A percentile compares a stretch with the other conserved stretches of the same genome.
Conservation (phyloP, 2,329 filamentous ascomycete species). For the Trichophaea hybrida region DNA sequence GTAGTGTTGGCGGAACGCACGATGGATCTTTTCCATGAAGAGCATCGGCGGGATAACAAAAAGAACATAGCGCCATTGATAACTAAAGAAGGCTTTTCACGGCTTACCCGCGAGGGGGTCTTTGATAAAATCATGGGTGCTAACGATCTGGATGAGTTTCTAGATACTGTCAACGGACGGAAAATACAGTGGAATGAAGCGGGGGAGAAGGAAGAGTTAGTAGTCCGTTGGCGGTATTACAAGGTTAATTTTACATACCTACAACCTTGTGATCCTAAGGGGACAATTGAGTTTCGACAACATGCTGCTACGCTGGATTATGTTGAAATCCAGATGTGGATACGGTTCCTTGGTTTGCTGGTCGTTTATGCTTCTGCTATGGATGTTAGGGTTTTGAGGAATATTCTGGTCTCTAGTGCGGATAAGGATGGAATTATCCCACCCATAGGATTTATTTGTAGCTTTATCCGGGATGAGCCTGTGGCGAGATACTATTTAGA, state of each 20-base stretch:
- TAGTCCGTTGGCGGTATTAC: background rate
- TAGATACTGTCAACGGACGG: background rate
- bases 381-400: background rate
- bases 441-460: no score
- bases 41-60: background rate
- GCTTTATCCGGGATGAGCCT: no score
- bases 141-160: background rate
- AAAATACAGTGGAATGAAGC: background rate
- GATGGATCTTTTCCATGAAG: background rate
- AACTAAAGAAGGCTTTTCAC: background rate
- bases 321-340: background rate
- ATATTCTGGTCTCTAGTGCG: background rate
- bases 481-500: no score
- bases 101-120: background rate
- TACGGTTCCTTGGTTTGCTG: background rate
- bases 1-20: background rate
- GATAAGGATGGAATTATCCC: no score
- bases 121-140: background rate
- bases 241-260: background rate
- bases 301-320: background rate
- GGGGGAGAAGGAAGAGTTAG: no score
- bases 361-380: background rate
- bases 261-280: background rate
- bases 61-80: background rate
- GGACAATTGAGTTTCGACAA: conserved; percentile 2